Conservation (phyloP, 2,329 filamentous ascomycete genomes). For the Eurotiales sp. region DNA sequence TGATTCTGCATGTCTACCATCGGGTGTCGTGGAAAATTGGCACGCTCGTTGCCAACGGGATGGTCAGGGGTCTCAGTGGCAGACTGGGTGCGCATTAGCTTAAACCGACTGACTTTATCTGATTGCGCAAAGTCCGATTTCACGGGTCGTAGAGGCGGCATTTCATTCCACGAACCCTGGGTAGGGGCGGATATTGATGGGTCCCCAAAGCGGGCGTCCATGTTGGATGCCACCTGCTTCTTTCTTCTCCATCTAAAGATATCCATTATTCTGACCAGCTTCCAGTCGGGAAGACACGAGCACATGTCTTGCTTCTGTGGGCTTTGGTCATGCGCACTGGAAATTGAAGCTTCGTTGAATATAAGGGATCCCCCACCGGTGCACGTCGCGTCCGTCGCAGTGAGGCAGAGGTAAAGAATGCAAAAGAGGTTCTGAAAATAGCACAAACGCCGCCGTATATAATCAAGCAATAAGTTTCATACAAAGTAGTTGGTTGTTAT, state of each 20-base stretch:
- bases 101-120: conserved; percentile 15
- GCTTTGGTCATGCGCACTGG: conserved; percentile 2
- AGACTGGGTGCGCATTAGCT: conserved; percentile 7
- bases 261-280: conserved; percentile 22
- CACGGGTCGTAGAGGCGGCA: conserved; percentile 18
- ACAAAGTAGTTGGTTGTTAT: neutral
- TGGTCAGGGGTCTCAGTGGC: neutral
- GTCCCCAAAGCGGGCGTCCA: conserved; percentile 41
- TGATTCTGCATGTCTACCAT: conserved; percentile 13
- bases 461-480: conserved; percentile 4
- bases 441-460: conserved; percentile 4
- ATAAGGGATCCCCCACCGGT: neutral
- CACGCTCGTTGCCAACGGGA: neutral
- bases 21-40: conserved; percentile 12
- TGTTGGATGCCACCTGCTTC: conserved; percentile 31
- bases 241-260: conserved; percentile 30
- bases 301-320: conserved; percentile 9
- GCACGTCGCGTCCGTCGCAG: neutral
- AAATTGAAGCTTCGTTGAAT: neutral
- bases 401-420: neutral
- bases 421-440: neutral
- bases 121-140: conserved; percentile 3
- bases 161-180: conserved; percentile 39
- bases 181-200: conserved; percentile 37
- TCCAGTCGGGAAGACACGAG: conserved; percentile 12